Evolutionary conservation across 2,329 filamentous ascomycete genomes (phyloP), one percentile per base, ranked within the genome.

Genomic region (Byssochlamys sp.): DNA sequence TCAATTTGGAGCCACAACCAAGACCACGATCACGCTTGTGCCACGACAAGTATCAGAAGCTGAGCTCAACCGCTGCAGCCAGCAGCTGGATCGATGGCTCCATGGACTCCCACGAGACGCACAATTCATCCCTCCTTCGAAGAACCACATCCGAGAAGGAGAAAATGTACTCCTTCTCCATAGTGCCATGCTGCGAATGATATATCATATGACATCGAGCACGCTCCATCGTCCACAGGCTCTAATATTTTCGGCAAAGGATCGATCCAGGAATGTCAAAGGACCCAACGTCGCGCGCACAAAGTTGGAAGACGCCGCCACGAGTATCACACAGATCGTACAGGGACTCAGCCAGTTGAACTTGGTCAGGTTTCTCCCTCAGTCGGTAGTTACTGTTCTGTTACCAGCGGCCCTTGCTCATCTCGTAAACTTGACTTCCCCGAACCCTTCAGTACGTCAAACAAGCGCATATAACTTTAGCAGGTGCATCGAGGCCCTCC

Each of bases 361-460:
- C 25, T 80, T 95, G 1, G 89, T 91, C 60, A 82, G 80, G 55
- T 94, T 84, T 64, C 79, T 95, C 1, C 90, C 90, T 1, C 92
- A 90, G 0, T 91, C 89, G 0, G 90, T 89, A 31, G 89, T 95
- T 14, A 95, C 90, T 0, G 89, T 92, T 29, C 85, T 95, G 12
- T 80, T 94, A 4, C 90, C 90, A 0, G 90, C 90, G 25, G 91
- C 94, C 75, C 92, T 95, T 61, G 91, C 92, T 52, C 90, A 95
- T 67, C 80, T 95, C 28, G 80, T 92, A 6, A 90, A 95, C 68
- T 89, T 94, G 78, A 92, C 90, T 73, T 88, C 88, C 27, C 84
- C 85, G 1, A 83, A 87, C 33, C 83, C 84, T 11, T 81, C 85
- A 50, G 85, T 86, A 1, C 84, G 89, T 10, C 81, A 88, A 52